These are phyloP conservation scores for Byssoonygena ceratinophila DNA, from an alignment of 2,329 filamentous ascomycete species.

Conservation along the genomic window DNA sequence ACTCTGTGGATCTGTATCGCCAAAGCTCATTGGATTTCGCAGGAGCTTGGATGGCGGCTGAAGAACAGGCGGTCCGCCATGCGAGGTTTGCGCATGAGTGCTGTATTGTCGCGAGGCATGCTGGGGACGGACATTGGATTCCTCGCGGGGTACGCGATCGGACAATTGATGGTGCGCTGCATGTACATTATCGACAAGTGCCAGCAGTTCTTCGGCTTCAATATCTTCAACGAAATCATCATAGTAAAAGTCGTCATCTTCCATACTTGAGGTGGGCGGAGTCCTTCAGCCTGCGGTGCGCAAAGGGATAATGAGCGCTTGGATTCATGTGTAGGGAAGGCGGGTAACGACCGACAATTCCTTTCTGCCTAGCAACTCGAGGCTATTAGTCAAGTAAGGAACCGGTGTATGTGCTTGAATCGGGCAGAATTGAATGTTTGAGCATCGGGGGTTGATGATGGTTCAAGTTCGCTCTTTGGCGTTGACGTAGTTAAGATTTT, in stretches of 20 bases:
- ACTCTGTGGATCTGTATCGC: slow-evolving; percentile 35
- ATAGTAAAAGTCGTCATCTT: slow-evolving; percentile 39
- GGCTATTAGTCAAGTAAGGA: background rate
- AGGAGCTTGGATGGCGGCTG: slow-evolving; percentile 14
- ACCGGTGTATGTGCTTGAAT: background rate
- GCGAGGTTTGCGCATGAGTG: background rate
- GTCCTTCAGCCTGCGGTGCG: background rate
- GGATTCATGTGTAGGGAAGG: slow-evolving; percentile 8
- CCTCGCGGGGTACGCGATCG: slow-evolving; percentile 3
- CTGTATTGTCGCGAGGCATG: slow-evolving; percentile 3
- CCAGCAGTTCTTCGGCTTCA: slow-evolving; percentile 33
- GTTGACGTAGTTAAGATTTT: slow-evolving; percentile 4
- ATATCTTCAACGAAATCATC: slow-evolving; percentile 39
- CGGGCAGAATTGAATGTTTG: no score
- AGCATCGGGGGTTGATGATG: no score
- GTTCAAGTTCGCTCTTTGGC: background rate
- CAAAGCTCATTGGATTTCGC: slow-evolving; percentile 31
- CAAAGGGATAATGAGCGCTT: background rate
- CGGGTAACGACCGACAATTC: background rate
- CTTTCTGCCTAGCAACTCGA: no score
- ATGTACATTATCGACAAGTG: slow-evolving; percentile 39
- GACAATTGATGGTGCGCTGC: slow-evolving; percentile 28
- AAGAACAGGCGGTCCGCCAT: slow-evolving; percentile 1
- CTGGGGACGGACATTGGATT: background rate
- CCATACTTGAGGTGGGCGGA: slow-evolving; percentile 16